phyloP scores from a whole-genome alignment of 1,139 yeast species.

The Yamadazyma triangularis region DNA sequence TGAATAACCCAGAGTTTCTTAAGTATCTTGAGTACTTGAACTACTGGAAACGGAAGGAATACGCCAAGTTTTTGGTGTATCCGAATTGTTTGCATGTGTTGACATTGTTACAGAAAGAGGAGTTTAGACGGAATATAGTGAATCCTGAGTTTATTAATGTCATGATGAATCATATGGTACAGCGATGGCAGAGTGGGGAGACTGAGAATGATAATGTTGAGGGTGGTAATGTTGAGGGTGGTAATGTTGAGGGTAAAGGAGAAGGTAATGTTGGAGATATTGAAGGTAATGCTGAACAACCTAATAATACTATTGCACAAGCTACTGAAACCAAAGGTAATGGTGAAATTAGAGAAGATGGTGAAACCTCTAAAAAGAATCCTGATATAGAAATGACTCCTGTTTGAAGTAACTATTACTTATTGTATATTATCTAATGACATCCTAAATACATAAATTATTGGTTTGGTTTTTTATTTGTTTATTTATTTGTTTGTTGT shows the following conservation, averaged over 20 bases:
- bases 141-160: conserved; percentile 57
- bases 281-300: conserved; percentile 82
- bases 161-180: conserved; percentile 73
- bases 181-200: conserved; percentile 60
- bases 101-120: conserved; percentile 52
- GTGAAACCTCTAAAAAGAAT: conserved; percentile 95
- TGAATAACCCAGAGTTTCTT: conserved; percentile 57
- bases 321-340: conserved; percentile 98
- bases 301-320: conserved; percentile 93
- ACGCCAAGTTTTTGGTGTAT: conserved; percentile 62
- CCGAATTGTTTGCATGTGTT: conserved; percentile 71
- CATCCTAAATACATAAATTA: no score
- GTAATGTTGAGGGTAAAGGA: conserved; percentile 99
- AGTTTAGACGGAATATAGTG: conserved; percentile 50
- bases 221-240: conserved; percentile 98
- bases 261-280: conserved; percentile 97
- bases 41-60: conserved; percentile 70
- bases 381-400: no score
- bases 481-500: no score
- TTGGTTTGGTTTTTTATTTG: no score
- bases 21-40: conserved; percentile 63
- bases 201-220: conserved; percentile 92
- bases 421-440: no score
- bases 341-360: conserved; percentile 92
- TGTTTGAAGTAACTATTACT: no score